Percentiles rank a stretch among this genome's conserved stretches.
Evolutionary conservation across 257 asterid species (phyloP).

Genomic region (Nicotiana knightiana): DNA sequence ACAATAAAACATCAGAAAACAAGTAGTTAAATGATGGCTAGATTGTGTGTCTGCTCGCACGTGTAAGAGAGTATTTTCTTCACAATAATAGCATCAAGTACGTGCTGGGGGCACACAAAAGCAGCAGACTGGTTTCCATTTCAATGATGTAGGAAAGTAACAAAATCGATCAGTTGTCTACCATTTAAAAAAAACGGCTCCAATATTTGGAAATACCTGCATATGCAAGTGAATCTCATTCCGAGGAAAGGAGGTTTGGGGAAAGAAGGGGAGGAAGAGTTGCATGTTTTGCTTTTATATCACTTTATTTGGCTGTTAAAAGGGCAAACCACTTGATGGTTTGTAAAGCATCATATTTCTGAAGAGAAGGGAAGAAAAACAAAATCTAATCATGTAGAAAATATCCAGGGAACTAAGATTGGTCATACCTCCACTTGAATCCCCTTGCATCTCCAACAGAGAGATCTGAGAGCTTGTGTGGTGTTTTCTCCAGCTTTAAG

Average conservation of each 20-base stretch:
- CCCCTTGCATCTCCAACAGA: conserved; percentile 95
- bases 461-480: conserved; percentile 80
- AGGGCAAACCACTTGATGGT: background rate
- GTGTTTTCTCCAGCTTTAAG: conserved; percentile 94
- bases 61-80: background rate
- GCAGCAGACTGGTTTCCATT: background rate
- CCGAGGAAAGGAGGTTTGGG: background rate
- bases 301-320: background rate
- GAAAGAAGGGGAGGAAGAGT: background rate
- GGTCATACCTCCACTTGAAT: conserved; percentile 83
- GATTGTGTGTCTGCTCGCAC: background rate
- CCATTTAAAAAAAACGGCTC: background rate
- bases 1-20: background rate
- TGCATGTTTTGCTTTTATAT: background rate
- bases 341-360: background rate
- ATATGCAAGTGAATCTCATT: background rate
- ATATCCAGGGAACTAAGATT: background rate
- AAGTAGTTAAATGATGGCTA: background rate
- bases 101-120: background rate
- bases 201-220: background rate
- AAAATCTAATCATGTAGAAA: background rate
- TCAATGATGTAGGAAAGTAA: background rate
- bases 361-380: background rate
- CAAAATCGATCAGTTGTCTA: background rate
- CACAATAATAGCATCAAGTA: background rate